Evolutionary conservation across 2,329 filamentous ascomycete species (phyloP).

Genomic region (Nemania abortiva): DNA sequence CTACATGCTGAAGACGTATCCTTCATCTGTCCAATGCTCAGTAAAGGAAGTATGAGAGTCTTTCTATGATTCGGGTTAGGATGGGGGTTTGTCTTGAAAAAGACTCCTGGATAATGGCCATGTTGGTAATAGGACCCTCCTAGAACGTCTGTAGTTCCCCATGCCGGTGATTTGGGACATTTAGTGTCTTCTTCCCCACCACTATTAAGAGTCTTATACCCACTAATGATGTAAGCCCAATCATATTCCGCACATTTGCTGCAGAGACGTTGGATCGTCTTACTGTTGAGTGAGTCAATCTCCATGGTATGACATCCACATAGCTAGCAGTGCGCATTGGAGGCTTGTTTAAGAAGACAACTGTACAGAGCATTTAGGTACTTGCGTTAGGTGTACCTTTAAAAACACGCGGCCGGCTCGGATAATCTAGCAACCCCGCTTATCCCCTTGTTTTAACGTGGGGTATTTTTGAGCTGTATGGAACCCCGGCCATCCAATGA

Average conservation of each 20-base stretch:
- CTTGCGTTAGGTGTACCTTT: no score
- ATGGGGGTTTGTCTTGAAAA: neutral
- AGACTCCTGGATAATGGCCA: neutral
- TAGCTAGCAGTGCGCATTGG: neutral
- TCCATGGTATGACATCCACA: neutral
- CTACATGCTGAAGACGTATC: neutral
- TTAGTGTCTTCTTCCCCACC: neutral
- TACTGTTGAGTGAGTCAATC: neutral
- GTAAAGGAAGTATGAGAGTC: neutral
- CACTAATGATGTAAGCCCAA: neutral
- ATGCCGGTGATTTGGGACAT: neutral
- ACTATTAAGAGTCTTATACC: neutral
- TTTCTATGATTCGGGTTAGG: neutral
- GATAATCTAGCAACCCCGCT: no score
- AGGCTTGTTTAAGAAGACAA: no score
- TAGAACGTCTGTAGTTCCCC: neutral
- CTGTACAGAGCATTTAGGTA: no score
- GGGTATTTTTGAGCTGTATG: no score
- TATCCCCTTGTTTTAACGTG: no score
- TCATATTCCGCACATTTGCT: conserved; percentile 1
- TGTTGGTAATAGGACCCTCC: conserved; percentile 1
- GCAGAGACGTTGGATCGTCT: neutral
- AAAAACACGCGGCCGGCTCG: no score
- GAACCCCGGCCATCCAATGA: no score
- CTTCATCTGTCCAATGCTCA: neutral